Evolutionary conservation across 192 early-diverging fungal genomes (phyloP).

Genomic region (Entophlyctis luteolus): DNA sequence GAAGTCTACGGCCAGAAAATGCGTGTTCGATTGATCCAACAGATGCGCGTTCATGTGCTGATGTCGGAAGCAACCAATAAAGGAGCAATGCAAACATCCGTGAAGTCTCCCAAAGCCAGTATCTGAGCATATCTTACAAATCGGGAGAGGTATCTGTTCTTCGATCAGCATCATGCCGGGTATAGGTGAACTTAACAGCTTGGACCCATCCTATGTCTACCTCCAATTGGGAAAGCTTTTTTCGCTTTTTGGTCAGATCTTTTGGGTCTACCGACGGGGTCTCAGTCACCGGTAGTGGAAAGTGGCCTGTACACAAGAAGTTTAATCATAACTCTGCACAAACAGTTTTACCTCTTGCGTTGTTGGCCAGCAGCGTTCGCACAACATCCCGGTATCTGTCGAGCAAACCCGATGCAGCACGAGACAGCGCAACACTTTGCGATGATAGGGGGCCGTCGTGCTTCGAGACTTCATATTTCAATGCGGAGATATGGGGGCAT

Average conservation of each 20-base stretch:
- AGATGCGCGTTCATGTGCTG: conserved; percentile 53
- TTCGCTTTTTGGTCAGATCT: not conserved
- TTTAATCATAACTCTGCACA: not conserved
- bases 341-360: conserved; percentile 5
- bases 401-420: not conserved
- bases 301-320: conserved; percentile 5
- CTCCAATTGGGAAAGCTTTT: conserved; percentile 16
- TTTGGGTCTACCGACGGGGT: not conserved
- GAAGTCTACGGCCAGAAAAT: conserved; percentile 68
- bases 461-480: not conserved
- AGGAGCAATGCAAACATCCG: conserved; percentile 79
- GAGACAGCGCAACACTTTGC: too few relatives aligned
- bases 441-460: not conserved
- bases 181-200: not conserved
- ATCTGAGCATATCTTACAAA: conserved; percentile 17
- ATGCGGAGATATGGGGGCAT: not conserved
- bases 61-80: conserved; percentile 72
- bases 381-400: conserved; percentile 1
- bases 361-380: conserved; percentile 7
- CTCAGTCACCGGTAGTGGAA: not conserved
- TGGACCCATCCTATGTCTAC: conserved; percentile 19
- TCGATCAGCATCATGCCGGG: not conserved
- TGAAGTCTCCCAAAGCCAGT: conserved; percentile 50
- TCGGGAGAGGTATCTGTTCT: conserved; percentile 36
- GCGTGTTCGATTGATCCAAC: conserved; percentile 19